Conservation (phyloP, 306 rosid genomes). For the Argentina anserina region DNA sequence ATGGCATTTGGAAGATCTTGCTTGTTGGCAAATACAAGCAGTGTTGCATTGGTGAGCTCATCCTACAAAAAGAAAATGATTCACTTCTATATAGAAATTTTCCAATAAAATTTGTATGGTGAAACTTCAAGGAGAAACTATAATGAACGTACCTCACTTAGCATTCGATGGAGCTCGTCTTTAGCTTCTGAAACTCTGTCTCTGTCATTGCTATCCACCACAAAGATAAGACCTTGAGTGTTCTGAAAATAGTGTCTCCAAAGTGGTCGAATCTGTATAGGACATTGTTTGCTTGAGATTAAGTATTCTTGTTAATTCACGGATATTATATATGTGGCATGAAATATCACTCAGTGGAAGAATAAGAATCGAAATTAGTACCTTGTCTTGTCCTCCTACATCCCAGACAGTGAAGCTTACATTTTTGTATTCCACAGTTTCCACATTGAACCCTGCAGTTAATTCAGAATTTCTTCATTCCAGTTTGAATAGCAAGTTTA, state of each 20-base stretch:
- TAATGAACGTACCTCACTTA: conserved; percentile 57
- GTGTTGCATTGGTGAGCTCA: conserved; percentile 59
- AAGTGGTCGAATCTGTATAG: conserved; percentile 67
- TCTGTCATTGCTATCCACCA: conserved; percentile 82
- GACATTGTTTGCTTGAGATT: not conserved
- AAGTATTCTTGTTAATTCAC: not conserved
- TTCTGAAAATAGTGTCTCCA: conserved; percentile 95
- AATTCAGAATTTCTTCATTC: not conserved
- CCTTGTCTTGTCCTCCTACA: conserved; percentile 94
- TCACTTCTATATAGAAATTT: not conserved
- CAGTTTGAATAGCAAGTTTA: not conserved
- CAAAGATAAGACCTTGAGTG: conserved; percentile 81
- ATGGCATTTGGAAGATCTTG: conserved; percentile 62
- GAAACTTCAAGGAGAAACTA: not conserved
- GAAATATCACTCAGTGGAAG: not conserved
- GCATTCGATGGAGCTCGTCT: conserved; percentile 81
- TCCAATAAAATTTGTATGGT: not conserved
- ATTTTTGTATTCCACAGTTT: conserved; percentile 84
- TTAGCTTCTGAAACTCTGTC: conserved; percentile 77
- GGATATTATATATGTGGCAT: not conserved
- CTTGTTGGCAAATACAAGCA: conserved; percentile 59
- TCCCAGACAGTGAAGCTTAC: conserved; percentile 94
- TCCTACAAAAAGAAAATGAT: conserved; percentile 33
- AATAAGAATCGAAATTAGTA: conserved; percentile 6
- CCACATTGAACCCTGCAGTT: conserved; percentile 69